Base-by-base conservation (phyloP, 768 basidiomycete genomes). In the Xerocomellus amylosporus region DNA sequence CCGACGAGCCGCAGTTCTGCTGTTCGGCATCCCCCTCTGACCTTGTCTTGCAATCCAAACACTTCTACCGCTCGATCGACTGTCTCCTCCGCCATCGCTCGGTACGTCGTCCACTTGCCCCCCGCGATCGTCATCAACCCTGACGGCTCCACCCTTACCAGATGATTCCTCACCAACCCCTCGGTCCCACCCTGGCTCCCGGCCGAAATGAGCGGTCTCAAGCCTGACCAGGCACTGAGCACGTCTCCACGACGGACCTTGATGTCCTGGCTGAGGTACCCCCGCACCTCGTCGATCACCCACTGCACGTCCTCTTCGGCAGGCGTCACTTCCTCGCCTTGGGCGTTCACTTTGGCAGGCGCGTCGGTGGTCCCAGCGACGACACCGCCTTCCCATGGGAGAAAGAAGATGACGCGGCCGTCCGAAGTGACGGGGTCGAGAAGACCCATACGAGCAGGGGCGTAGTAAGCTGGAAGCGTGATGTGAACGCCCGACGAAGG, bases 21-120 rank as follows among this genome's bases (percentile, higher is more conserved):
- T 31, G 96, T 98, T 43, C 88, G 80, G 66, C 93, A 94, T 8
- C 78, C 81, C 26, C 75, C 81, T 64, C 69, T 80, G 19, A 74
- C 78, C 53, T 71, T 77, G 1, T 74, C 74, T 64, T 81, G 74
- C 51, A 98, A 74, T 28, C 74, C 78, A 74, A 90, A 97, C 38
- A 81, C 81, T 70, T 88, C 81, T 55, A 98, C 79, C 12, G 96
- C 95, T 55, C 79, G 77, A 71, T 98, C 90, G 42, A 98, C 87
- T 0, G 93, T 89, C 75, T 98, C 96, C 75, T 93, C 81, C 22
- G 96, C 93, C 96, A 98, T 97, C 31, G 86, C 87, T 46, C 90
- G 78, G 75, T 98, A 99, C 45, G 96, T 98, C 55, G 96, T 99
- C 96, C 96, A 99, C 73, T 99, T 99, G 5, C 96, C 96, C 17